Conservation (phyloP, 164 flowering plant species). For the Nelumbo lutea region DNA sequence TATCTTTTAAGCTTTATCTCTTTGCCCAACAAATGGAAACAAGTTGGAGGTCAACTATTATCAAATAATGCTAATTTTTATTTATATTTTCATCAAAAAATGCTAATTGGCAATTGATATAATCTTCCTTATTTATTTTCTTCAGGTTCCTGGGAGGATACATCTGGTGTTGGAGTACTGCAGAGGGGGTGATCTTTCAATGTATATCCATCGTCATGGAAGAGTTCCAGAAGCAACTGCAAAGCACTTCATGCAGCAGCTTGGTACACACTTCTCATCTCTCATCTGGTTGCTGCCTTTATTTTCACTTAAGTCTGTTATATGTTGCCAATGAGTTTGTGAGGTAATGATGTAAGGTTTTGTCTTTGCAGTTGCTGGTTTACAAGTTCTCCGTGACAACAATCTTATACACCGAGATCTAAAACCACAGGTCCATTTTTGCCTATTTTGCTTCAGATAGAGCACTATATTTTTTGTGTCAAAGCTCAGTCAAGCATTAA, state of each 20-base stretch:
- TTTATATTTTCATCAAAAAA: background rate
- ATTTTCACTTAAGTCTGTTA: slow-evolving; percentile 1
- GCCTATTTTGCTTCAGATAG: background rate
- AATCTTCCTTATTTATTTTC: background rate
- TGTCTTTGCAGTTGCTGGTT: slow-evolving; percentile 18
- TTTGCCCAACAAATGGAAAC: background rate
- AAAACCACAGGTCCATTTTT: slow-evolving; percentile 12
- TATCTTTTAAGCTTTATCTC: background rate
- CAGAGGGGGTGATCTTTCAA: slow-evolving; percentile 92
- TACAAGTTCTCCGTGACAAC: slow-evolving; percentile 11
- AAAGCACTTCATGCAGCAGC: slow-evolving; percentile 89
- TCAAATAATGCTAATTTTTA: background rate
- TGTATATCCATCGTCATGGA: slow-evolving; percentile 72
- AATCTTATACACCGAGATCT: slow-evolving; percentile 17
- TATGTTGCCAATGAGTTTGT: background rate
- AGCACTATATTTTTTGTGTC: too few relatives aligned
- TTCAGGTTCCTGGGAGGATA: slow-evolving; percentile 78
- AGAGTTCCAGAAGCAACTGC: slow-evolving; percentile 81
- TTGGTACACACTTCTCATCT: slow-evolving; percentile 39
- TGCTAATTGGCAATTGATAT: too few relatives aligned
- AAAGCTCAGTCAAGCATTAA: too few relatives aligned
- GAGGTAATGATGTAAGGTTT: slow-evolving; percentile 5
- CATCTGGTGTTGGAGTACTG: slow-evolving; percentile 89
- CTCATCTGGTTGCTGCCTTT: background rate
- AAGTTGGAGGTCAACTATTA: background rate